Base-by-base conservation (phyloP, 2,329 filamentous ascomycete genomes). In the Ciborinia camelliae region DNA sequence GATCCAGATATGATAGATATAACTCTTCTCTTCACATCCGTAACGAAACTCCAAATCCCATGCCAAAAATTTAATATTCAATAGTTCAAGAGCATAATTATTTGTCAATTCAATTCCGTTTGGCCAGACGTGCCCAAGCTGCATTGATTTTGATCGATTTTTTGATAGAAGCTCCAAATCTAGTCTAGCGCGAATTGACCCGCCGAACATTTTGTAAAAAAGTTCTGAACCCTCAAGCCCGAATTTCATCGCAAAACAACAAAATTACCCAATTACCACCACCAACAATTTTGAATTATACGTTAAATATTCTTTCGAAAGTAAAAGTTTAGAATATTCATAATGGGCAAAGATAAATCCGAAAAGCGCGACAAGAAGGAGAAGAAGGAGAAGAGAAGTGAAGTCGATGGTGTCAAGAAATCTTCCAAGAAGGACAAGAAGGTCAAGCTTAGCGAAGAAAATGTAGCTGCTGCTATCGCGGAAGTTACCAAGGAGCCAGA, bases 381-480 rank as follows among this genome's bases (percentile, higher is more conserved):
- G 51, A 90, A 90, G 83, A 89, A 90, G 81, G 87, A 90, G 71
- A 90, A 90, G 85, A 85, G 74, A 67, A 75, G 74, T 65, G 78
- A 79, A 68, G 73, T 73, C 68, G 76, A 76, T 59, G 74, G 74
- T 28, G 76, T 84, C 58, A 82, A 82, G 76, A 80, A 76, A 68
- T 72, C 62, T 52, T 63, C 73, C 26, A 78, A 78, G 72, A 78
- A 77, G 65, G 74, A 75, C 7, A 76, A 76, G 67, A 76, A 75
- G 67, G 70, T 69, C 53, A 79, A 79, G 70, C 75, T 77, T 23
- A 76, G 79, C 70, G 74, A 73, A 8, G 80, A 81, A 53, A 82
- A 81, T 70, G 78, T 87, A 67, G 84, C 81, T 55, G 82, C 84
- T 65, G 83, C 82, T 41, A 80, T 92, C 68, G 86, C 92, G 72